Conservation (phyloP, 78 protist species). For the Andalucia godoyi region DNA sequence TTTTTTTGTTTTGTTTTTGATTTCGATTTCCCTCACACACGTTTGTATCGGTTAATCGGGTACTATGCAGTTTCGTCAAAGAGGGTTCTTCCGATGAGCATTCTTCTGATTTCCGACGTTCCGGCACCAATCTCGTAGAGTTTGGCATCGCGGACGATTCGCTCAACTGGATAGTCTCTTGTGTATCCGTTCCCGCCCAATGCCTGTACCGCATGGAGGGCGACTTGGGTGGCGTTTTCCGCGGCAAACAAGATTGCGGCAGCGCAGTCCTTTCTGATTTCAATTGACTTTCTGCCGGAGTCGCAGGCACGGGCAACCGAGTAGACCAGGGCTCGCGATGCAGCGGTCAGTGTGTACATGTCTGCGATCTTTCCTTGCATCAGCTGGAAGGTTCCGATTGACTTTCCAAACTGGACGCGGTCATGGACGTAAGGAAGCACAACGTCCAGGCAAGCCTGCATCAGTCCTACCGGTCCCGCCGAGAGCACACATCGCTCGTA, state of each 20-base stretch:
- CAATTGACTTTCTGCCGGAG: constrained; percentile 18
- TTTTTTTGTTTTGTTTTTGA: too few species aligned
- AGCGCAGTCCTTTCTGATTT: constrained; percentile 41
- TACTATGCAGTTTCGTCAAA: constrained; percentile 20
- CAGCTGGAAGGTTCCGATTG: constrained; percentile 64
- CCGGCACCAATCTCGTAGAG: constrained; percentile 91
- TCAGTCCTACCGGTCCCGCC: constrained; percentile 82
- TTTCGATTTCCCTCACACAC: too few species aligned
- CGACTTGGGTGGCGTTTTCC: constrained; percentile 71
- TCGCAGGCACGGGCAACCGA: constrained; percentile 47
- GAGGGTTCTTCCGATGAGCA: constrained; percentile 69
- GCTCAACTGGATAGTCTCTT: constrained; percentile 85
- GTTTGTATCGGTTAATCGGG: too few species aligned
- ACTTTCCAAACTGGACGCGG: constrained; percentile 72
- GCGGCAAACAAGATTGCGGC: constrained; percentile 70
- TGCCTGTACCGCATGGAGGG: constrained; percentile 75
- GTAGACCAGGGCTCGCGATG: constrained; percentile 64
- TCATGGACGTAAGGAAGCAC: constrained; percentile 64
- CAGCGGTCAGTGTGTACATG: constrained; percentile 61
- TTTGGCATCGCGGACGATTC: constrained; percentile 82
- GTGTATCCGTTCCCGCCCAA: constrained; percentile 89
- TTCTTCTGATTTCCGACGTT: constrained; percentile 73
- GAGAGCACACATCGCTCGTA: constrained; percentile 72
- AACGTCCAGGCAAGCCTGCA: constrained; percentile 68
- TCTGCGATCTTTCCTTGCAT: constrained; percentile 86